Conservation (phyloP, 495 filamentous ascomycete species). For the Penicillium ochrochloron region DNA sequence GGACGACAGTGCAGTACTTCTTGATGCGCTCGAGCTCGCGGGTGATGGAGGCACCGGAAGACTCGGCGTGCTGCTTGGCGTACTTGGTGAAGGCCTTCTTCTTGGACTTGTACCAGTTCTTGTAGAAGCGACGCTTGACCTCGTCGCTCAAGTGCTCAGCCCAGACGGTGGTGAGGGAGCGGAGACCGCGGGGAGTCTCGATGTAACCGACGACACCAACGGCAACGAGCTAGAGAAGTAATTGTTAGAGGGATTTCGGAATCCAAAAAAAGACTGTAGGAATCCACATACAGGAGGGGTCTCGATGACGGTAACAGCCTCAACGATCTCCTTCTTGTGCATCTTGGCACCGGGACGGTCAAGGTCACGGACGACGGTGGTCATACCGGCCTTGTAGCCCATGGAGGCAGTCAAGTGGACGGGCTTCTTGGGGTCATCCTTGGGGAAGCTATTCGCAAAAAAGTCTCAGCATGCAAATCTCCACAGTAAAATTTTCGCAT, state of each 20-base stretch:
- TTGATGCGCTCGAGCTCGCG: slow-evolving; percentile 99
- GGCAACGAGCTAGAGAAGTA: slow-evolving; percentile 80
- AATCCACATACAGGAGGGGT: slow-evolving; percentile 92
- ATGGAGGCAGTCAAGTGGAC: slow-evolving; percentile 98
- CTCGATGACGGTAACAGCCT: slow-evolving; percentile 99
- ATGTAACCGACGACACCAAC: slow-evolving; percentile 99
- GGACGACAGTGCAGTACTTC: slow-evolving; percentile 99
- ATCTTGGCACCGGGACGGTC: slow-evolving; percentile 99
- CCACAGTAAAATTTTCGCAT: slow-evolving; percentile 24
- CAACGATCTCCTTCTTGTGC: slow-evolving; percentile 99
- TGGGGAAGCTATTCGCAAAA: slow-evolving; percentile 81
- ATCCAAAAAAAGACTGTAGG: background rate
- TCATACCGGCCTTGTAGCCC: slow-evolving; percentile 99
- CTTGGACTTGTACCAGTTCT: slow-evolving; percentile 99
- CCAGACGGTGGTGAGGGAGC: slow-evolving; percentile 99
- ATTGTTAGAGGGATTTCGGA: slow-evolving; percentile 9
- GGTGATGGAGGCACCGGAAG: slow-evolving; percentile 82
- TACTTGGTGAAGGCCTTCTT: slow-evolving; percentile 99
- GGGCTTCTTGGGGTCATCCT: slow-evolving; percentile 99
- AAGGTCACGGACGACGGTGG: slow-evolving; percentile 98
- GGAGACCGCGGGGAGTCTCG: slow-evolving; percentile 99
- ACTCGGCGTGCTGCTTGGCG: slow-evolving; percentile 98
- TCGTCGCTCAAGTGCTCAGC: slow-evolving; percentile 98
- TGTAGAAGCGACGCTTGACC: slow-evolving; percentile 99
- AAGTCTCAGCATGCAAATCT: slow-evolving; percentile 43